These are phyloP conservation scores for Penicillium daleae DNA, from an alignment of 495 filamentous ascomycete genomes.

Conservation along the genomic window DNA sequence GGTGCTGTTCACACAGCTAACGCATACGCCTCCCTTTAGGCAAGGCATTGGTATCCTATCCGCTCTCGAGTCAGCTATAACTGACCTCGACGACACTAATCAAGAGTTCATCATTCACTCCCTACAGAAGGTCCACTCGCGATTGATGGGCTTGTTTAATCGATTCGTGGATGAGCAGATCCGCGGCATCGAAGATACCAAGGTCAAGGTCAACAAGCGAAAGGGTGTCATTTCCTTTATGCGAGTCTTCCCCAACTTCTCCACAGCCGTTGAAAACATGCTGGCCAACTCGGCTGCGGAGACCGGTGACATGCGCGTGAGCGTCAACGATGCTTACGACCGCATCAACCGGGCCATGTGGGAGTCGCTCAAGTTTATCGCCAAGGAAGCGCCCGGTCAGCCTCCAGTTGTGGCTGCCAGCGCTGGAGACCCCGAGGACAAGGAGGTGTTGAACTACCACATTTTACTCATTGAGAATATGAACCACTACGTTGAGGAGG, in stretches of 20 bases:
- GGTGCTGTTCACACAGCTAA: too few species aligned
- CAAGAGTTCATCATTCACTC: slow-evolving; percentile 86
- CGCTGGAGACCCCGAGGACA: slow-evolving; percentile 79
- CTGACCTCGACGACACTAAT: slow-evolving; percentile 80
- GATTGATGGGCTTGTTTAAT: slow-evolving; percentile 74
- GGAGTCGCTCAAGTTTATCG: slow-evolving; percentile 92
- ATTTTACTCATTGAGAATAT: slow-evolving; percentile 98
- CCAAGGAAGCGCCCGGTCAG: slow-evolving; percentile 80
- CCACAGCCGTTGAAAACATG: slow-evolving; percentile 79
- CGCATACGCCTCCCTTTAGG: slow-evolving; percentile 38
- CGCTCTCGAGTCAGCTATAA: slow-evolving; percentile 74
- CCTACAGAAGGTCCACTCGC: slow-evolving; percentile 77
- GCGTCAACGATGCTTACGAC: slow-evolving; percentile 84
- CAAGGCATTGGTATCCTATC: slow-evolving; percentile 89
- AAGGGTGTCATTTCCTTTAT: slow-evolving; percentile 96
- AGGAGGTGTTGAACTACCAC: slow-evolving; percentile 93
- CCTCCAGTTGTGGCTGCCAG: slow-evolving; percentile 53
- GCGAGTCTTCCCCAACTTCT: slow-evolving; percentile 87
- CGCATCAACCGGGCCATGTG: slow-evolving; percentile 96
- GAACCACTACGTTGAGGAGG: slow-evolving; percentile 94
- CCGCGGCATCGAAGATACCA: slow-evolving; percentile 95
- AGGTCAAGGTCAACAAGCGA: slow-evolving; percentile 97
- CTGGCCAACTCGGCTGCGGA: slow-evolving; percentile 58
- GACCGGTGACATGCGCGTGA: slow-evolving; percentile 66
- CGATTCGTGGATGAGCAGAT: slow-evolving; percentile 95